A percentile compares a stretch with the other conserved stretches of the same genome.
Conservation (phyloP, 208 protist species). For the Crithidia sp. region DNA sequence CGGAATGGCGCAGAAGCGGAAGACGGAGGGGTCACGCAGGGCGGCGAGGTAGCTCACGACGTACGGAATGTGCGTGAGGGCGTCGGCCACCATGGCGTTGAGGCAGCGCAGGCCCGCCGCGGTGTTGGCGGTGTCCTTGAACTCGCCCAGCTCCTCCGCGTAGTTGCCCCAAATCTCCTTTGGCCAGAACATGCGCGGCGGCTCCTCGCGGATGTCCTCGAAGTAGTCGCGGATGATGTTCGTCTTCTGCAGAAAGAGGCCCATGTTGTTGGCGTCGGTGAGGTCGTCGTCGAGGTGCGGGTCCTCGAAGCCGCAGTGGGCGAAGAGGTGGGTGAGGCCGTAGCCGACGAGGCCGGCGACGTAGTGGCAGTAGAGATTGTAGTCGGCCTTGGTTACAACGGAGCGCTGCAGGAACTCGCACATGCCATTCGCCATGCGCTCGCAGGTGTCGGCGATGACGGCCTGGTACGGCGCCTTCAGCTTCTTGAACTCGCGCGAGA, state of each 20-base stretch:
- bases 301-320: constrained; percentile 84
- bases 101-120: constrained; percentile 85
- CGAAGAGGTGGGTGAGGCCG: constrained; percentile 93
- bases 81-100: constrained; percentile 95
- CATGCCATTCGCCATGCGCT: constrained; percentile 95
- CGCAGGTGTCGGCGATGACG: constrained; percentile 94
- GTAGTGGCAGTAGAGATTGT: constrained; percentile 97
- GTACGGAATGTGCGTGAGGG: constrained; percentile 89
- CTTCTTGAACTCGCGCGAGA: constrained; percentile 66
- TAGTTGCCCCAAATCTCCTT: constrained; percentile 88
- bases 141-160: constrained; percentile 63
- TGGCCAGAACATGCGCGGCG: constrained; percentile 95
- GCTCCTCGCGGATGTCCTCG: constrained; percentile 94
- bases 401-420: constrained; percentile 84
- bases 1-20: constrained; percentile 97
- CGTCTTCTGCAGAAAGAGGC: constrained; percentile 98
- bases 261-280: constrained; percentile 93
- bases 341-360: constrained; percentile 97
- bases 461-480: constrained; percentile 76
- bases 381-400: constrained; percentile 88
- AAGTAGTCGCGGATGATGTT: constrained; percentile 98
- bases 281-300: constrained; percentile 58
- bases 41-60: constrained; percentile 88
- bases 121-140: constrained; percentile 55
- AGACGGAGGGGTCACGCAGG: constrained; percentile 83